Base-by-base conservation (phyloP, 2,329 filamentous ascomycete genomes). In the Xylariaceae sp. region DNA sequence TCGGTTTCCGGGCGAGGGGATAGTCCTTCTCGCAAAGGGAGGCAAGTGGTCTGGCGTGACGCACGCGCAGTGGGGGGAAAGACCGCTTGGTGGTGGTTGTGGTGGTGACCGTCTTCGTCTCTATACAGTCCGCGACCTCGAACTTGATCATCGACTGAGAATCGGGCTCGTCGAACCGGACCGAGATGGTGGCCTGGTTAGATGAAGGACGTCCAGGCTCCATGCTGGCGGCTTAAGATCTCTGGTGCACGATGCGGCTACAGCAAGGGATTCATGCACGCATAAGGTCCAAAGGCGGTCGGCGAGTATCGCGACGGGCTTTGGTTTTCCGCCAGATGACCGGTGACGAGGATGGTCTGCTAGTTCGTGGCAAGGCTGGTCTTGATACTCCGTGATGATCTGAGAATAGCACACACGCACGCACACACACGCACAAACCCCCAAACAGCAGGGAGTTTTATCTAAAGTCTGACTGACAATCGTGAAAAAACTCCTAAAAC, bases 1-100 rank as follows among this genome's bases (percentile, higher is more conserved):
- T 94, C 1, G 87, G 83, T 34, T 85, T 81, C 46, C 77, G 74
- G 26, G 90, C 90, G 19, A 98, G 71, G 27, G 92, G 92, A 60
- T 94, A 98, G 53, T 92, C 80, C 60, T 94, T 94, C 11, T 83
- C 73, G 62, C 97, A 88, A 41, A 95, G 77, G 38, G 81, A 74
- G 43, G 76, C 70, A 23, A 88, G 73, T 36, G 80, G 76, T 37
- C 78, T 77, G 16, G 87, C 83, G 43, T 85, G 77, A 49, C 79
- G 81, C 50, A 95, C 78, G 40, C 86, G 71, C 41, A 96, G 70
- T n/a, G 88, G 88, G 32, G 90, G 89, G 50, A 92, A 94, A 63
- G 64, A 87, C 73, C 61, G 81, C 49, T 88, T 86, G 2, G 89
- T 94, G 1, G 88, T 94, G 1, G 88, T 96, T 0, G 89, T 96